Evolutionary conservation across 225 moss, liverwort and hornwort species (phyloP).

Genomic region (Physcomitrellopsis africana): DNA sequence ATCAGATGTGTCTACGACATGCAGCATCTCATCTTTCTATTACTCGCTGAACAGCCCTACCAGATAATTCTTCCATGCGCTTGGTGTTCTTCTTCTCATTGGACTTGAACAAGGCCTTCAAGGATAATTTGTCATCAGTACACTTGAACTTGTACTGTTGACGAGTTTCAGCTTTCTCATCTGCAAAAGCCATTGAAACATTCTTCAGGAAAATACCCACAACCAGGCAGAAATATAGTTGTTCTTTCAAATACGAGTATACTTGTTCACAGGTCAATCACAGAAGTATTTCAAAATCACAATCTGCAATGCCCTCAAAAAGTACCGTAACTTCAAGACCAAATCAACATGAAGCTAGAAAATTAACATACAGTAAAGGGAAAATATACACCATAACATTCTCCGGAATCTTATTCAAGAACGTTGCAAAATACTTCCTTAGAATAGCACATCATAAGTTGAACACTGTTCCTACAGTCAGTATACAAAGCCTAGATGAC

Average conservation of each 20-base stretch:
- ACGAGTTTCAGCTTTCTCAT: slow-evolving; percentile 31
- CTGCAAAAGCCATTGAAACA: slow-evolving; percentile 32
- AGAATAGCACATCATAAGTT: not conserved
- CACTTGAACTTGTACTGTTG: slow-evolving; percentile 13
- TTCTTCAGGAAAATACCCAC: slow-evolving; percentile 12
- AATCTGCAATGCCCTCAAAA: slow-evolving; percentile 11
- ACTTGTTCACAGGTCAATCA: slow-evolving; percentile 12
- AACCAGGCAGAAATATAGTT: too few relatives aligned
- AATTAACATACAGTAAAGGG: too few relatives aligned
- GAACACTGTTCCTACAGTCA: not conserved
- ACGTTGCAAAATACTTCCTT: not conserved
- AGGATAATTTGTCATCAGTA: slow-evolving; percentile 26
- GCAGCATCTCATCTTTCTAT: slow-evolving; percentile 60
- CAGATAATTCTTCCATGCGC: slow-evolving; percentile 46
- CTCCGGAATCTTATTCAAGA: too few relatives aligned
- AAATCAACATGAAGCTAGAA: too few relatives aligned
- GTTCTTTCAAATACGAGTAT: not conserved
- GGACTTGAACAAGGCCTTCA: slow-evolving; percentile 13
- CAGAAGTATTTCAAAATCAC: slow-evolving; percentile 22
- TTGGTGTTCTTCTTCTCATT: slow-evolving; percentile 29
- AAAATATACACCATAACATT: too few relatives aligned
- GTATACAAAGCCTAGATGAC: not conserved
- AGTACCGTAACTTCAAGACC: slow-evolving; percentile 16
- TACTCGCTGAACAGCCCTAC: slow-evolving; percentile 52
- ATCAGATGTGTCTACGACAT: slow-evolving; percentile 21